Evolutionary conservation across 768 basidiomycete genomes (phyloP), one percentile per base, ranked within the genome.

Genomic region (Mycena amicta): DNA sequence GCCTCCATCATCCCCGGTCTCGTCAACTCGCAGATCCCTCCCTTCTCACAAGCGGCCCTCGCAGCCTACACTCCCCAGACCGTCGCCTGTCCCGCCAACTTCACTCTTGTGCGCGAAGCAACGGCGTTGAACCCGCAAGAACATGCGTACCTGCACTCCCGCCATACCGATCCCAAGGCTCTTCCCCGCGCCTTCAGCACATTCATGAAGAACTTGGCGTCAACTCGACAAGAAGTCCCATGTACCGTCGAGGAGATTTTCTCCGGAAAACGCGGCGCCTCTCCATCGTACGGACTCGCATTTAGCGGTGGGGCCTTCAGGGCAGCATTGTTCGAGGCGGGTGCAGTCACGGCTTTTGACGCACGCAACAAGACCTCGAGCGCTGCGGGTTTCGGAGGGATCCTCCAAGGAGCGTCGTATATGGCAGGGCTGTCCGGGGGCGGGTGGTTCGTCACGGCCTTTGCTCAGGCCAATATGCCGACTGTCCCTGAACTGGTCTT

Each of bases 281-380:
- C 67, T 0, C 80, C 78, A 2, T 72, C 65, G 5, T 65, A 83
- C 5, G 81, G 75, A 0, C 77, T 84, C 56, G 83, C 83, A 0
- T 69, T 78, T 23, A 81, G 79, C 30, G 86, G 86, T 15, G 86
- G 86, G 4, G 80, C 83, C 0, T 79, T 81, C 52, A 70, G 85
- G 16, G 86, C 86, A 0, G 81, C 80, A 3, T 72, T 83, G 2
- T 81, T 79, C 53, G 79, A 77, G 37, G 84, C 80, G 3, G 84
- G 82, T 0, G 73, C 82, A 16, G 59, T 80, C 43, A 71, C 71
- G 11, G 74, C 76, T 2, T 61, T 83, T 47, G 82, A 86, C 63
- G 80, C 72, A 50, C 70, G 81, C 22, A 84, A 83, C 49, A 40
- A 67, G 2, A 74, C 82, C 0, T 72, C 79, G 2, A 74, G 69